A percentile compares a stretch with the other conserved stretches of the same genome.
Conservation (phyloP, 495 filamentous ascomycete genomes). For the Xylaria scruposa region DNA sequence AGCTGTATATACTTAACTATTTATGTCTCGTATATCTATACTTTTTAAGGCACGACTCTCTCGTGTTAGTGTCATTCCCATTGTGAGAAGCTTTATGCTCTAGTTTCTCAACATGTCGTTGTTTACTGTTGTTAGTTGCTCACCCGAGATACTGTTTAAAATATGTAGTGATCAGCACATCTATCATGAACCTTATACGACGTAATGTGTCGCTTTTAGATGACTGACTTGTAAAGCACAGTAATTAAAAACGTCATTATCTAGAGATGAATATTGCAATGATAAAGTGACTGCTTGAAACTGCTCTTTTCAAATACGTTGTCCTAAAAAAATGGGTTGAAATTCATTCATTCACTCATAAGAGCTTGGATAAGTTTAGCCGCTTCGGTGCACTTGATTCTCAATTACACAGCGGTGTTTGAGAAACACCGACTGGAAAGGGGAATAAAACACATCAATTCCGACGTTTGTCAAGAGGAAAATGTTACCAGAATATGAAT, state of each 20-base stretch:
- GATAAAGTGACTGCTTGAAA: background rate
- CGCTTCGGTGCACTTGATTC: background rate
- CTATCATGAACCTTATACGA: background rate
- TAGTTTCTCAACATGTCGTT: background rate
- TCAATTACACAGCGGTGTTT: too few species aligned
- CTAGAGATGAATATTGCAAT: background rate
- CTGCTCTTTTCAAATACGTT: background rate
- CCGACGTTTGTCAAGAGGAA: too few species aligned
- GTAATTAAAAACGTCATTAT: background rate
- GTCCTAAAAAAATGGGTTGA: background rate
- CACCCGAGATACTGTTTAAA: background rate
- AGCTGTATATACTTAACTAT: conserved; percentile 13
- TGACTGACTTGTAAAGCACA: background rate
- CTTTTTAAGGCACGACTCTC: background rate
- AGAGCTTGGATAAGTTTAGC: background rate
- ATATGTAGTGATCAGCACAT: background rate
- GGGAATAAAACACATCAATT: too few species aligned
- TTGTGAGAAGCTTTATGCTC: background rate
- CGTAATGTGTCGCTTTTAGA: background rate
- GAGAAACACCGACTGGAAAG: too few species aligned
- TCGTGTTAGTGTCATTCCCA: background rate
- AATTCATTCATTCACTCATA: background rate
- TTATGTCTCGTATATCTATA: too few species aligned
- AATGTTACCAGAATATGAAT: too few species aligned
- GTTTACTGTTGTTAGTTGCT: background rate